Evolutionary conservation across 73 alveolate genomes (phyloP).

Genomic region (Urostyla sp.): DNA sequence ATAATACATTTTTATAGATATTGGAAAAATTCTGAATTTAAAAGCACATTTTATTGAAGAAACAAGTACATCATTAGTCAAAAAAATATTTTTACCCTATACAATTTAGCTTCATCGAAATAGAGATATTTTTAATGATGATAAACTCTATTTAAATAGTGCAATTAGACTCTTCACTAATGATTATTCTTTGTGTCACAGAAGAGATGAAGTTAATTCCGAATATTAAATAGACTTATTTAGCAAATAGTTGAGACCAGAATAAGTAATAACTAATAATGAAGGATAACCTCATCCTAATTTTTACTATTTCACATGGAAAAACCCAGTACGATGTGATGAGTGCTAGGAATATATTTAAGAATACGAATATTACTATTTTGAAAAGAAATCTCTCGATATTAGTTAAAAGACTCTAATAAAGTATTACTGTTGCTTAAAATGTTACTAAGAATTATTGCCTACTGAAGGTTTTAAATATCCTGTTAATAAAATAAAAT

Average conservation of each 20-base stretch:
- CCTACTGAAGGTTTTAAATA: constrained; percentile 53
- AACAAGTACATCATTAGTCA: constrained; percentile 1
- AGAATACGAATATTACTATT: constrained; percentile 62
- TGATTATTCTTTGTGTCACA: constrained; percentile 46
- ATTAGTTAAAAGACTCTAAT: constrained; percentile 14
- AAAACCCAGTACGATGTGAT: constrained; percentile 56
- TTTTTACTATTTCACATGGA: constrained; percentile 58
- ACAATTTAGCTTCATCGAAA: constrained; percentile 60
- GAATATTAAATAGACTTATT: constrained; percentile 24
- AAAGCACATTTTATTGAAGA: constrained; percentile 47
- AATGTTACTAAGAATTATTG: constrained; percentile 44
- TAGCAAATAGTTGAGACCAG: constrained; percentile 56
- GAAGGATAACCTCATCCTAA: constrained; percentile 40
- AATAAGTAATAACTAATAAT: constrained; percentile 42
- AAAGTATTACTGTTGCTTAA: constrained; percentile 59
- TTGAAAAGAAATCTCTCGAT: constrained; percentile 63
- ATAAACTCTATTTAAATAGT: constrained; percentile 44
- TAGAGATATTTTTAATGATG: constrained; percentile 23
- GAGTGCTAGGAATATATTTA: constrained; percentile 58
- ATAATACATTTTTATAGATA: no score
- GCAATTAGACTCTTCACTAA: constrained; percentile 51
- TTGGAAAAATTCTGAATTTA: constrained; percentile 38
- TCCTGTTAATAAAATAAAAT: constrained; percentile 45
- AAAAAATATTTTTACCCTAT: constrained; percentile 49
- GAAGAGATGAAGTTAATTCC: not conserved